phyloP scores from a whole-genome alignment of 208 protist species.

The Crithidia expoeki region DNA sequence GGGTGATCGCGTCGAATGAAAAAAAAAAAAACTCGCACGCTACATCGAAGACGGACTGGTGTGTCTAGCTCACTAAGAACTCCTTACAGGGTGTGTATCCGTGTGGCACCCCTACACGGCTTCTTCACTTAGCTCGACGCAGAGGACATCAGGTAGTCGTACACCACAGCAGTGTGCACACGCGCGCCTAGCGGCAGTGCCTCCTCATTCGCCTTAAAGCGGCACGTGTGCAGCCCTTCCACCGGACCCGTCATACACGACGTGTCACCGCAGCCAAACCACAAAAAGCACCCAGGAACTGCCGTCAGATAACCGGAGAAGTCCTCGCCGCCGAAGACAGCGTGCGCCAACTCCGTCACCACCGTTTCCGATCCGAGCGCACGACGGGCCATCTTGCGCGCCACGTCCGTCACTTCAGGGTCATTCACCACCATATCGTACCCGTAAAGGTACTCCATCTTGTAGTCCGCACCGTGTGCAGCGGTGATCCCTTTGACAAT shows the following conservation, averaged over 20 bases:
- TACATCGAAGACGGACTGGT: too few species aligned
- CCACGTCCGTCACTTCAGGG: slow-evolving; percentile 36
- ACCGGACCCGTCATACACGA: slow-evolving; percentile 22
- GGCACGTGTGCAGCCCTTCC: slow-evolving; percentile 37
- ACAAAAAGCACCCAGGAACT: slow-evolving; percentile 41
- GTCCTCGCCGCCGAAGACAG: slow-evolving; percentile 46
- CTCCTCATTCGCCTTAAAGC: slow-evolving; percentile 46
- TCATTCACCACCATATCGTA: slow-evolving; percentile 68
- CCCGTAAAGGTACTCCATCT: slow-evolving; percentile 34
- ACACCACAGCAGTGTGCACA: slow-evolving; percentile 50
- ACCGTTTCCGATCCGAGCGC: slow-evolving; percentile 30
- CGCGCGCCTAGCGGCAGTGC: slow-evolving; percentile 36
- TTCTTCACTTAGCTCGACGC: slow-evolving; percentile 2
- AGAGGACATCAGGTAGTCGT: slow-evolving; percentile 14
- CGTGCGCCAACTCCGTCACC: slow-evolving; percentile 10
- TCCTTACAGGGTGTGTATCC: too few species aligned
- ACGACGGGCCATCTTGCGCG: slow-evolving; percentile 37
- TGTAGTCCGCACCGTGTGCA: slow-evolving; percentile 48
- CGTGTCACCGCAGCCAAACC: slow-evolving; percentile 27
- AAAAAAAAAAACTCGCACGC: too few species aligned
- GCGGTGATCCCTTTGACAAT: slow-evolving; percentile 49
- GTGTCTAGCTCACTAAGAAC: too few species aligned
- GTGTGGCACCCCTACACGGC: too few species aligned
- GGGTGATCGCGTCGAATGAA: too few species aligned
- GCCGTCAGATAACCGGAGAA: slow-evolving; percentile 47